Base-by-base conservation (phyloP, 768 basidiomycete species). In the Lentinus brumalis region DNA sequence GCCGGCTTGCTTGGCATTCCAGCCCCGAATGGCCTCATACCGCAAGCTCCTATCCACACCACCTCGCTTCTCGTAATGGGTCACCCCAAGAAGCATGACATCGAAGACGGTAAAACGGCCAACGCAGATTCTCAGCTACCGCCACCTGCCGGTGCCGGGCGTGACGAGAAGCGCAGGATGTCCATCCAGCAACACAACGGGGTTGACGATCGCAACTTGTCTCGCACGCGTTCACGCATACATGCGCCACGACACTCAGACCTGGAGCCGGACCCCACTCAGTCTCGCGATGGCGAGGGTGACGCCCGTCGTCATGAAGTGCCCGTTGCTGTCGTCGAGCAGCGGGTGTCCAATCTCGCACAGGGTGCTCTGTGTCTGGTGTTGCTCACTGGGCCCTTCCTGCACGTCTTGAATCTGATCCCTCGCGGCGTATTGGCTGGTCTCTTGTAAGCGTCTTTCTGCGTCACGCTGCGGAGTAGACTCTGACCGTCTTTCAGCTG, bases 11-110 rank as follows among this genome's bases (percentile, higher is more conserved):
- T 95, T 9, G 92, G 92, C 16, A 71, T 94, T 4, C 93, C 94
- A 1, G 92, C 94, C 0, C 94, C 92, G 0, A 95, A 96, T 66
- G 89, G 89, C 2, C 78, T 92, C 16, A 91, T 92, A 53, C 90
- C 89, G 1, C 91, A 91, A 69, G 96, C 96, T 0, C 96, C 95
- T 1, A 91, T 96, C n/a, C 95, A 97, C 68, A 96, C 95, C 1
- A 81, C 83, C 7, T 89, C 93, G 10, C 82, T 98, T 1, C 76
- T 90, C 29, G 78, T 95, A 39, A 84, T 90, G 82, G 86, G 86
- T 0, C 73, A 66, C 3, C 70, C 75, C 11, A 42, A 58, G 1
- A 79, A 79, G 65, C 74, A 73, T 30, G 76, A 79, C 38, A 73
- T 75, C 31, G 71, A 76, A 57, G 72, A 77, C 44, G 44, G 56